Conservation (phyloP, 768 basidiomycete species). For the Agaricus sinodeliciosus region DNA sequence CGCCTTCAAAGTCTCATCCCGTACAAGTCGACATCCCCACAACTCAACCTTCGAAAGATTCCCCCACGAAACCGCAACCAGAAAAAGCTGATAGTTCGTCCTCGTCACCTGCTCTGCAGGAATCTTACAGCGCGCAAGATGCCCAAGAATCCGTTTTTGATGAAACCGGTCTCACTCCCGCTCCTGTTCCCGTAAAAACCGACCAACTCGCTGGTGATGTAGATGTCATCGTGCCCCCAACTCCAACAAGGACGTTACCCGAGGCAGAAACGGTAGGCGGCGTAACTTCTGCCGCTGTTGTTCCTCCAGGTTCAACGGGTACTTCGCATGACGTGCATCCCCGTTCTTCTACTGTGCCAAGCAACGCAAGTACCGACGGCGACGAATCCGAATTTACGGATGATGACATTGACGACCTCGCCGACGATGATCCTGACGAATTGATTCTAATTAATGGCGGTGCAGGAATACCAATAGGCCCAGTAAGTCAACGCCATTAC, state of each 20-base stretch:
- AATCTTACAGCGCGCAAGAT: background rate
- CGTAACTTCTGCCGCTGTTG: slow-evolving; percentile 86
- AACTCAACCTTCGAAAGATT: slow-evolving; percentile 15
- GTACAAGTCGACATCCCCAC: slow-evolving; percentile 32
- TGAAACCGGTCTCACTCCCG: slow-evolving; percentile 1
- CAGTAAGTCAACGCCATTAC: slow-evolving; percentile 46
- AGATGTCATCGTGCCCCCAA: slow-evolving; percentile 32
- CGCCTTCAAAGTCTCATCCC: slow-evolving; percentile 42
- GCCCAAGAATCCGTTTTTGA: slow-evolving; percentile 1
- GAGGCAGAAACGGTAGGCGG: slow-evolving; percentile 81
- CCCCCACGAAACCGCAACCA: slow-evolving; percentile 9
- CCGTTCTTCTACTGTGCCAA: slow-evolving; percentile 18
- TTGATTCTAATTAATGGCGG: slow-evolving; percentile 81
- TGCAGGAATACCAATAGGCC: slow-evolving; percentile 90
- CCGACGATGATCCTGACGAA: slow-evolving; percentile 85
- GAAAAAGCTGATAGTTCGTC: slow-evolving; percentile 3
- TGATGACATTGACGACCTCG: slow-evolving; percentile 51
- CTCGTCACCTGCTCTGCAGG: slow-evolving; percentile 1
- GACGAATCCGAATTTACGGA: slow-evolving; percentile 67
- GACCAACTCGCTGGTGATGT: slow-evolving; percentile 14
- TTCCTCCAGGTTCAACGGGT: slow-evolving; percentile 81
- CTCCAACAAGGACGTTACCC: slow-evolving; percentile 33
- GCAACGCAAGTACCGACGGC: slow-evolving; percentile 37
- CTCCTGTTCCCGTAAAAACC: slow-evolving; percentile 15
- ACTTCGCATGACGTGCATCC: slow-evolving; percentile 1